Conservation (phyloP, 768 basidiomycete species). For the Candolleomyces eurysporus region DNA sequence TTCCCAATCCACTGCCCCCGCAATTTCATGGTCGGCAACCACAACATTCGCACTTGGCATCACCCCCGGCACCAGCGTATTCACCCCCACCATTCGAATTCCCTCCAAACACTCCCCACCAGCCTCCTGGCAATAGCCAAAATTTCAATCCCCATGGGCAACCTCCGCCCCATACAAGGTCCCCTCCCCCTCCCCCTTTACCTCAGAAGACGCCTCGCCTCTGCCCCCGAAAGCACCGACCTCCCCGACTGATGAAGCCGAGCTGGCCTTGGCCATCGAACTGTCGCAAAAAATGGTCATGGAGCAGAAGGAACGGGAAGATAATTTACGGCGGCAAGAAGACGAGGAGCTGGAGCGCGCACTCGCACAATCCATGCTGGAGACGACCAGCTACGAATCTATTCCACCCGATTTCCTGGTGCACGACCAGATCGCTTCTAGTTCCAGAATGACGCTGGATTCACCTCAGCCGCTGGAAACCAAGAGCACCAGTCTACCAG, state of each 20-base stretch:
- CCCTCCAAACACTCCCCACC: conserved; percentile 15
- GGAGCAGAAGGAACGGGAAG: conserved; percentile 28
- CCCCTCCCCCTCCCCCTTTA: too few relatives aligned
- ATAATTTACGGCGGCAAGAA: conserved; percentile 44
- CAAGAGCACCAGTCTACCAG: neutral
- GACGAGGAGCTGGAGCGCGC: conserved; percentile 68
- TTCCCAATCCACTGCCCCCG: neutral
- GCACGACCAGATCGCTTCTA: neutral
- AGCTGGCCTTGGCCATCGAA: conserved; percentile 45
- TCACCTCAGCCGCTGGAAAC: neutral
- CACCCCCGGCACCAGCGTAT: neutral
- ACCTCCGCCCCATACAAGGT: too few relatives aligned
- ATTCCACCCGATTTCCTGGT: conserved; percentile 11
- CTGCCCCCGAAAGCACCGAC: neutral
- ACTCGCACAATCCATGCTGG: conserved; percentile 39
- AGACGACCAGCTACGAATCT: conserved; percentile 14
- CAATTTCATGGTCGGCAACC: neutral
- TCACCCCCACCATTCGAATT: conserved; percentile 1
- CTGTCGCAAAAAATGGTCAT: conserved; percentile 48
- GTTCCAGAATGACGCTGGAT: conserved; percentile 7
- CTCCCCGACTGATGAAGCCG: conserved; percentile 31
- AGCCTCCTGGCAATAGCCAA: neutral
- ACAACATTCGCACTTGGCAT: neutral
- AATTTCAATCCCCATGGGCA: neutral
- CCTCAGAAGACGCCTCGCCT: neutral